phyloP scores from a whole-genome alignment of 1,284 basidiomycete genomes.

The Cutaneotrichosporon curvatum region DNA sequence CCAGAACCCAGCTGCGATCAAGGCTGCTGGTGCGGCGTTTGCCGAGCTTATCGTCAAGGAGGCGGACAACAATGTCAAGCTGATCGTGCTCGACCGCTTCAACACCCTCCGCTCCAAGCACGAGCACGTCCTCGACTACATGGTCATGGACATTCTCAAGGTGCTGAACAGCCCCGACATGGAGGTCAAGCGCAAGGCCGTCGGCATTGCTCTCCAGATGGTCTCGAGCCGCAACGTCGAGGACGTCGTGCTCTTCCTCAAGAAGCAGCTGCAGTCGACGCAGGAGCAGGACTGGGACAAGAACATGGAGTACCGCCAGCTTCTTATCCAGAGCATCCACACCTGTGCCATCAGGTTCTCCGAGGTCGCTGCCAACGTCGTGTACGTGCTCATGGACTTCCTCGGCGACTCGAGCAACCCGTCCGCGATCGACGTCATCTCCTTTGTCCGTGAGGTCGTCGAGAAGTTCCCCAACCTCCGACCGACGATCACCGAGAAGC shows the following conservation, averaged over 20 bases:
- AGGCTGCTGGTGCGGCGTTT: constrained; percentile 84
- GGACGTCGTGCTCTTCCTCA: constrained; percentile 90
- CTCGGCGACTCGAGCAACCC: constrained; percentile 93
- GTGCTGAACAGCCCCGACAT: constrained; percentile 76
- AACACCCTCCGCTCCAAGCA: constrained; percentile 77
- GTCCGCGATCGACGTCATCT: constrained; percentile 88
- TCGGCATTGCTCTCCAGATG: constrained; percentile 86
- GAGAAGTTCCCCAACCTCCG: constrained; percentile 94
- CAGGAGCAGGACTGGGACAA: constrained; percentile 68
- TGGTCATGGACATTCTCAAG: constrained; percentile 95
- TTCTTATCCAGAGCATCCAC: constrained; percentile 96
- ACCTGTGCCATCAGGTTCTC: constrained; percentile 94
- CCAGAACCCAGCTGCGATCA: constrained; percentile 91
- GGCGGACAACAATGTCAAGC: constrained; percentile 98
- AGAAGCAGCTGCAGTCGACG: constrained; percentile 94
- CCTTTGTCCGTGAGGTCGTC: constrained; percentile 94
- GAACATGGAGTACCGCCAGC: constrained; percentile 89
- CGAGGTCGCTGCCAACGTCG: constrained; percentile 94
- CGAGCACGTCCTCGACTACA: constrained; percentile 80
- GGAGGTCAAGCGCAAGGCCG: constrained; percentile 91
- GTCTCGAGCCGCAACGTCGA: constrained; percentile 94
- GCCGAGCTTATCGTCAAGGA: constrained; percentile 89
- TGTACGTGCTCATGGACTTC: constrained; percentile 98
- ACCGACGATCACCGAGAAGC: constrained; percentile 73
- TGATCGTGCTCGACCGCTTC: constrained; percentile 92